Base-by-base conservation (phyloP, 176 grass and related monocot species). In the Thalia dealbata region DNA sequence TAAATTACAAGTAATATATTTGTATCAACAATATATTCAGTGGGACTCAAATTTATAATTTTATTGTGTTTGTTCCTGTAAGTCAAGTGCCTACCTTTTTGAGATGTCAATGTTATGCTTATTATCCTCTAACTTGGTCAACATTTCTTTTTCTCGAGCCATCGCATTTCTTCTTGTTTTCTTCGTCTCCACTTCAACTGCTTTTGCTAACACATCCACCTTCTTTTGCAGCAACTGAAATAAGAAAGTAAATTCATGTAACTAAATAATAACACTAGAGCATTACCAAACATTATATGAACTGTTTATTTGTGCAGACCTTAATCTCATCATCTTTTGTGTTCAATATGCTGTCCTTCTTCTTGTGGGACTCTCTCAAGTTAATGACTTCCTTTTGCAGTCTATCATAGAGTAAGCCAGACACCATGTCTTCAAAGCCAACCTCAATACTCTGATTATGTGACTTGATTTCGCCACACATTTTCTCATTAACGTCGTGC, bases 261-360 rank as follows among this genome's bases (percentile, higher is more conserved):
- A 35, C 8, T 62, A 50, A 22, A 2, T 2, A 29, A 71, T 10
- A 3, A 23, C 5, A 61, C 19, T 41, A 10, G 9, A 21, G 8
- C 27, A 43, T 43, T 68, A 32, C 14, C 0, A 9, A 23, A 5
- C 6, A 30, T 61, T 6, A 42, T 71, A 71, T 19, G 44, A 71
- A n/a, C 18, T 67, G 25, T 35, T 43, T 9, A 38, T 46, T 62
- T 48, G 15, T 19, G 22, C 27, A 61, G 16, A 81, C 83, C 78
- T 86, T 77, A 25, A 69, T 79, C 61, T 79, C 82, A 42, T 65
- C 61, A 69, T 70, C 59, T 51, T 81, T 62, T 55, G 46, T 41
- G 61, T n/a, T 80, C 35, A 70, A 50, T 58, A 61, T 1, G 12
- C 27, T 62, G 12, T 69, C 74, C 76, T 78, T 81, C 10, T 81